These are phyloP conservation scores for Teunomyces gatunensis DNA, from an alignment of 805 yeast genomes.

Conservation along the genomic window DNA sequence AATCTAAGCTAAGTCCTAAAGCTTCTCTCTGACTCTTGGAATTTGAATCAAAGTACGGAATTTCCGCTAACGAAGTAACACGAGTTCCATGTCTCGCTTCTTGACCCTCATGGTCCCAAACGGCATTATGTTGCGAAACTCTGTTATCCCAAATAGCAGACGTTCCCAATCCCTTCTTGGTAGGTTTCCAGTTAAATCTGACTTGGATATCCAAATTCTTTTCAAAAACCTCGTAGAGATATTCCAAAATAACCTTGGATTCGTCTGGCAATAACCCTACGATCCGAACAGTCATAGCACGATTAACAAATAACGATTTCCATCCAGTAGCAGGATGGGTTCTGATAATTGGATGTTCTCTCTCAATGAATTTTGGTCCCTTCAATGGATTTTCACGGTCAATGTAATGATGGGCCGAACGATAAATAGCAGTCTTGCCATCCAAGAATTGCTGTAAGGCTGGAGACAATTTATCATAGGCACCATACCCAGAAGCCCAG, in stretches of 20 bases:
- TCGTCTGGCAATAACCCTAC: constrained; percentile 30
- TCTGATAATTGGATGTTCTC: constrained; percentile 30
- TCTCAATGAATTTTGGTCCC: constrained; percentile 27
- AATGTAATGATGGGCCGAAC: constrained; percentile 39
- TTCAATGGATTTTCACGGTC: constrained; percentile 33
- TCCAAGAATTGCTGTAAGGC: constrained; percentile 50
- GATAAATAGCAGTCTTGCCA: constrained; percentile 47
- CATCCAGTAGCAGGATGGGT: constrained; percentile 35
- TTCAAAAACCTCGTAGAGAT: constrained; percentile 12
- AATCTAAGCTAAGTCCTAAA: constrained; percentile 35
- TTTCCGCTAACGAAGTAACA: constrained; percentile 53
- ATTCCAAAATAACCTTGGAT: constrained; percentile 14
- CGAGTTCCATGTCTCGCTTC: constrained; percentile 50
- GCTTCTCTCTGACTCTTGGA: constrained; percentile 55
- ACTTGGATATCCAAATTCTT: constrained; percentile 19
- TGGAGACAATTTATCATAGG: constrained; percentile 55
- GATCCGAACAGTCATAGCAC: constrained; percentile 29
- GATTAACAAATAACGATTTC: constrained; percentile 29
- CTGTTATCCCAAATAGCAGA: constrained; percentile 64
- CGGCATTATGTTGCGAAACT: constrained; percentile 51
- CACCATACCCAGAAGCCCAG: constrained; percentile 60
- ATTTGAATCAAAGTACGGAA: constrained; percentile 48
- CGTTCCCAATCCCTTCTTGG: constrained; percentile 13
- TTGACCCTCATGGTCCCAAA: constrained; percentile 47
- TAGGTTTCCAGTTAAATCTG: constrained; percentile 17